phyloP scores from a whole-genome alignment of 106 monocot genomes.

The Ottelia alismoides region DNA sequence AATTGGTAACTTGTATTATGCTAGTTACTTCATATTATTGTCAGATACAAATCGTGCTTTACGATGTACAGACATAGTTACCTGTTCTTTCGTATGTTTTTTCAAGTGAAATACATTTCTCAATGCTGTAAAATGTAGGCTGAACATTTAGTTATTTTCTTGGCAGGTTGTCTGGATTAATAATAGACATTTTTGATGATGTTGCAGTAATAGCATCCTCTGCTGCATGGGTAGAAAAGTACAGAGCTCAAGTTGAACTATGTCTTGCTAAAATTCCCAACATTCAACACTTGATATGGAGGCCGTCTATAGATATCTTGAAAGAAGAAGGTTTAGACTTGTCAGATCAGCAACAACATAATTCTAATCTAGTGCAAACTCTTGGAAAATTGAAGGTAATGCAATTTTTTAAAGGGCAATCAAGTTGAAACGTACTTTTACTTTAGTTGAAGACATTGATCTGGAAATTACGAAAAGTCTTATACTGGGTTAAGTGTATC shows the following conservation, averaged over 20 bases:
- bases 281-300: conserved; percentile 65
- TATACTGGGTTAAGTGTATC: too few species aligned
- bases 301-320: conserved; percentile 82
- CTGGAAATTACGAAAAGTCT: too few species aligned
- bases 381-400: conserved; percentile 57
- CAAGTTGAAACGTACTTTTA: too few species aligned
- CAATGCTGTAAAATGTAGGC: background rate
- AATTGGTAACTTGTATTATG: too few species aligned
- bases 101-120: background rate
- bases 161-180: conserved; percentile 80
- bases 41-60: too few species aligned
- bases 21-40: too few species aligned
- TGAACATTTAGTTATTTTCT: background rate
- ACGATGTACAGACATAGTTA: too few species aligned
- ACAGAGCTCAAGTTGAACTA: conserved; percentile 56
- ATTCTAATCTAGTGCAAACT: conserved; percentile 8
- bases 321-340: conserved; percentile 88
- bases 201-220: conserved; percentile 90
- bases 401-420: too few species aligned
- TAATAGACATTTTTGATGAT: conserved; percentile 84
- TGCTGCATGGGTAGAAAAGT: conserved; percentile 99
- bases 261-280: conserved; percentile 28
- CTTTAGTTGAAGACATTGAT: too few species aligned
- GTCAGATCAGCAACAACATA: conserved; percentile 24
- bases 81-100: too few species aligned